phyloP scores from a whole-genome alignment of 1,139 yeast genomes.

The Zygoascus sp. region DNA sequence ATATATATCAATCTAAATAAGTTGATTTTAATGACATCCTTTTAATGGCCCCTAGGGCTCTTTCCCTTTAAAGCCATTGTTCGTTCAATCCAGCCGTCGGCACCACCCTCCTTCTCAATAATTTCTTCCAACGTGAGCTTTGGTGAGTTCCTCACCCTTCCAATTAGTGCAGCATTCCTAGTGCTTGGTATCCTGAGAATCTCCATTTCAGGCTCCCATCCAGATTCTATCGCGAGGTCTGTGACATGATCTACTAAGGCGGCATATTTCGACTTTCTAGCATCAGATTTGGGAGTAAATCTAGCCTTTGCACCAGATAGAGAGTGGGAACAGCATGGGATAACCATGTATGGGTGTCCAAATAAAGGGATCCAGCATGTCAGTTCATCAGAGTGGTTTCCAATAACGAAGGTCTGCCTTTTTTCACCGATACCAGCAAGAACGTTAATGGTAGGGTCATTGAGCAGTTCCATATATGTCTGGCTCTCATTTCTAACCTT shows the following conservation, averaged over 20 bases:
- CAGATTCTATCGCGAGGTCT: constrained; percentile 58
- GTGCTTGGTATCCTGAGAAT: constrained; percentile 93
- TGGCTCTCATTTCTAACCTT: not conserved
- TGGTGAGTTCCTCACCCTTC: constrained; percentile 40
- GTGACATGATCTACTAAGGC: constrained; percentile 83
- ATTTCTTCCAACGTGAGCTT: constrained; percentile 38
- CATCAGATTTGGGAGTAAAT: constrained; percentile 42
- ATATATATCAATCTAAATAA: not conserved
- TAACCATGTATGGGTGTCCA: constrained; percentile 81
- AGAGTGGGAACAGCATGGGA: constrained; percentile 93
- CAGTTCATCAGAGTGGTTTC: constrained; percentile 92
- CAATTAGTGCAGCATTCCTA: constrained; percentile 85
- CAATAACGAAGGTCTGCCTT: constrained; percentile 72
- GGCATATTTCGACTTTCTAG: constrained; percentile 64
- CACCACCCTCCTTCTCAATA: constrained; percentile 75
- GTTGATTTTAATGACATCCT: not conserved
- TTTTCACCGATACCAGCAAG: constrained; percentile 49
- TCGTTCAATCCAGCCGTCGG: constrained; percentile 82
- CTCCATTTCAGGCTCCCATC: constrained; percentile 84
- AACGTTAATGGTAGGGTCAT: constrained; percentile 58
- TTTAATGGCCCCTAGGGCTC: constrained; percentile 38
- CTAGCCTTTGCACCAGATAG: constrained; percentile 71
- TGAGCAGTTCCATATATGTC: constrained; percentile 35
- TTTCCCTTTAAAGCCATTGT: constrained; percentile 25
- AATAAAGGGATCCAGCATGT: constrained; percentile 94